A percentile compares a stretch with the other conserved stretches of the same genome.
phyloP scores from a whole-genome alignment of 805 yeast genomes.

The Saturnispora dispora region DNA sequence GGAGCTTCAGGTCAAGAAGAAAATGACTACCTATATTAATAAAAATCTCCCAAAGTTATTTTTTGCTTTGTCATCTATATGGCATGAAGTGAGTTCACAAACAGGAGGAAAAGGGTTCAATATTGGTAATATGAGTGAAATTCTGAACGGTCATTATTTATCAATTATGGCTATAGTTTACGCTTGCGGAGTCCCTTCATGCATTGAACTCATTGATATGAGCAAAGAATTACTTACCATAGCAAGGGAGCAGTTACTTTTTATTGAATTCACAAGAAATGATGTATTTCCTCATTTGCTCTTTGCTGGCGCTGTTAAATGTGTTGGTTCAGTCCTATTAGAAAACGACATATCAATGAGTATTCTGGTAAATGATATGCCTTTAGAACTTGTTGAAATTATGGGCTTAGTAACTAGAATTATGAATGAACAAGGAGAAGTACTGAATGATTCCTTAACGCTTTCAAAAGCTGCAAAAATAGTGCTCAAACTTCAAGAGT shows the following conservation, averaged over 20 bases:
- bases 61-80: constrained; percentile 45
- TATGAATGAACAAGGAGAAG: constrained; percentile 6
- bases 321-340: constrained; percentile 3
- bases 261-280: neutral
- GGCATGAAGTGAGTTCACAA: constrained; percentile 32
- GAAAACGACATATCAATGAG: constrained; percentile 8
- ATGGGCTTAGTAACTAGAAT: neutral
- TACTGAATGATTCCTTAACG: neutral
- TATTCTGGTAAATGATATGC: neutral
- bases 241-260: constrained; percentile 10
- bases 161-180: constrained; percentile 49
- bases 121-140: constrained; percentile 45
- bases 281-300: constrained; percentile 8
- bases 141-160: constrained; percentile 49
- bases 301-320: constrained; percentile 10
- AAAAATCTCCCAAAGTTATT: constrained; percentile 34
- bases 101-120: constrained; percentile 31
- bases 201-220: constrained; percentile 46
- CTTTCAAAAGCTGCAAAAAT: constrained; percentile 1
- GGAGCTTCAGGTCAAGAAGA: constrained; percentile 7
- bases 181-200: constrained; percentile 49
- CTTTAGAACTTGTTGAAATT: constrained; percentile 2
- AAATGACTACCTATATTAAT: constrained; percentile 29
- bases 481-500: neutral
- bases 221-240: constrained; percentile 40